Percentiles rank a stretch among this genome's conserved stretches.
Conservation (phyloP, 164 flowering plant genomes). For the grape (Vitis vinifera) region ASM3070453v1 NC_081809.1:1144001-1144500, state of each 20-base stretch:
- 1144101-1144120: too few species aligned
- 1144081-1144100: too few species aligned
- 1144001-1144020: not conserved
- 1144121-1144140: too few species aligned
- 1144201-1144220: too few species aligned
- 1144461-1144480: not conserved
- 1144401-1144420: not conserved
- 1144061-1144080: too few species aligned
- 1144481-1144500: not conserved
- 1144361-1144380: not conserved
- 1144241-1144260: too few species aligned
- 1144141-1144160: too few species aligned
- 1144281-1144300: not conserved
- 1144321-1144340: not conserved
- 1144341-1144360: not conserved
- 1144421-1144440: not conserved
- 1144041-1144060: not conserved
- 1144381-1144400: not conserved
- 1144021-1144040: not conserved
- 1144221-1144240: too few species aligned
- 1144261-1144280: not conserved
- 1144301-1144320: not conserved
- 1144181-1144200: too few species aligned
- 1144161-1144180: too few species aligned
- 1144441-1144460: not conserved